Conservation (phyloP, 495 filamentous ascomycete genomes). For the Aspergillus coremiiformis region DNA sequence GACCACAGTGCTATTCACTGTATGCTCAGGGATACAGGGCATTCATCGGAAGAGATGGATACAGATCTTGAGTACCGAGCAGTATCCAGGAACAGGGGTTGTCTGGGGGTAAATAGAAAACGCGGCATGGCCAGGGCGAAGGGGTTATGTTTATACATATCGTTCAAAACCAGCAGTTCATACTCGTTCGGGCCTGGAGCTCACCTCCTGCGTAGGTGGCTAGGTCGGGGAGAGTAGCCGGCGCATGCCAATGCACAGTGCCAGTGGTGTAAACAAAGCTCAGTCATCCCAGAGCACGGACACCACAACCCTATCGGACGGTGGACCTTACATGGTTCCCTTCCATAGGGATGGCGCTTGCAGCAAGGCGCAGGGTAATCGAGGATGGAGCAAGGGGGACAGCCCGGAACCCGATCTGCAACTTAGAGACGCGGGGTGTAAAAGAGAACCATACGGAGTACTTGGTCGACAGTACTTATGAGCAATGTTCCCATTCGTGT, state of each 20-base stretch:
- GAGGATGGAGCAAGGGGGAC: constrained; percentile 31
- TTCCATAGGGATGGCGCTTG: constrained; percentile 36
- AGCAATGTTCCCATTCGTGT: not conserved
- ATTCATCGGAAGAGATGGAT: constrained; percentile 11
- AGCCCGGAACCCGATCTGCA: constrained; percentile 17
- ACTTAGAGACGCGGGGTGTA: constrained; percentile 3
- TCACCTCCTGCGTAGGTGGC: constrained; percentile 13
- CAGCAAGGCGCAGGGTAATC: constrained; percentile 36
- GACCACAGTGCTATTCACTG: not conserved
- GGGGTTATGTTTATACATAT: constrained; percentile 39
- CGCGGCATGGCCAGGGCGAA: constrained; percentile 19
- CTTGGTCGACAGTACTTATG: not conserved
- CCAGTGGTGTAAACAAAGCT: constrained; percentile 37
- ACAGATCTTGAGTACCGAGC: constrained; percentile 1
- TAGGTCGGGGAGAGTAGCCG: constrained; percentile 23
- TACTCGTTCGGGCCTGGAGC: constrained; percentile 1
- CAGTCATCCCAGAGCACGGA: constrained; percentile 28
- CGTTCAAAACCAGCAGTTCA: constrained; percentile 21
- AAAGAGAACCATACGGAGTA: not conserved
- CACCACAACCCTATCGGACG: constrained; percentile 35
- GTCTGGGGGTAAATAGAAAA: constrained; percentile 8
- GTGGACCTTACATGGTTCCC: constrained; percentile 43
- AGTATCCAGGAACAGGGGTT: not conserved
- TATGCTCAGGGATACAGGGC: constrained; percentile 3
- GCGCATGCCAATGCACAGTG: constrained; percentile 37